phyloP scores from a whole-genome alignment of 257 asterid genomes.

The Solanum virginianum region DNA sequence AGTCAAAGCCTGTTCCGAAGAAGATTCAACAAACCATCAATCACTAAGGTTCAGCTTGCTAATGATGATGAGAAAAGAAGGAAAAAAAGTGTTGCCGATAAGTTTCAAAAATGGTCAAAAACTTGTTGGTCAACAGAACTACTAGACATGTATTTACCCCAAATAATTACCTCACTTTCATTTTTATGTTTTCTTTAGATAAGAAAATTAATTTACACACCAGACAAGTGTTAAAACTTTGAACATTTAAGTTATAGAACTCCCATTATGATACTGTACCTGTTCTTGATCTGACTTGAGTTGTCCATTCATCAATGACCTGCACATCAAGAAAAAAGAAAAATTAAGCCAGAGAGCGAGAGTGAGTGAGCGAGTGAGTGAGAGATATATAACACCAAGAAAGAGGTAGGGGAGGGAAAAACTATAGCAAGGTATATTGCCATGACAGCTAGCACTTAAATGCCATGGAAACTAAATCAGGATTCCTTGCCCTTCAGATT shows the following conservation, averaged over 20 bases:
- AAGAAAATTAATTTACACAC: background rate
- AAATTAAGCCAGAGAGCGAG: background rate
- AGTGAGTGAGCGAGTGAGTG: background rate
- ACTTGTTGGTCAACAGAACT: background rate
- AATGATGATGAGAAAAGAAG: background rate
- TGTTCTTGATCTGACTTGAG: slow-evolving; percentile 52
- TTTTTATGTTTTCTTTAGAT: background rate
- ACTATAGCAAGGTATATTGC: slow-evolving; percentile 18
- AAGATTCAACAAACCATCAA: background rate
- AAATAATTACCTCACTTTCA: background rate
- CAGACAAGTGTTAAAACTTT: background rate
- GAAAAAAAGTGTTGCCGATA: background rate
- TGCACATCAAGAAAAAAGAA: slow-evolving; percentile 19
- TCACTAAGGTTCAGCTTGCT: background rate
- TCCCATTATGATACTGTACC: slow-evolving; percentile 25
- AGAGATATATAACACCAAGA: background rate
- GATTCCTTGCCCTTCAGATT: slow-evolving; percentile 20
- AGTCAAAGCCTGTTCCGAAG: background rate
- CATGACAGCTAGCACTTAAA: slow-evolving; percentile 3
- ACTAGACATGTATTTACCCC: background rate
- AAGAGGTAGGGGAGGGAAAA: background rate
- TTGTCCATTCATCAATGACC: slow-evolving; percentile 86
- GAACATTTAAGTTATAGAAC: background rate
- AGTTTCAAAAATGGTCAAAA: background rate
- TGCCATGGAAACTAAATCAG: slow-evolving; percentile 2